Conservation (phyloP, 1,284 basidiomycete species). For the Gomphus sp. region DNA sequence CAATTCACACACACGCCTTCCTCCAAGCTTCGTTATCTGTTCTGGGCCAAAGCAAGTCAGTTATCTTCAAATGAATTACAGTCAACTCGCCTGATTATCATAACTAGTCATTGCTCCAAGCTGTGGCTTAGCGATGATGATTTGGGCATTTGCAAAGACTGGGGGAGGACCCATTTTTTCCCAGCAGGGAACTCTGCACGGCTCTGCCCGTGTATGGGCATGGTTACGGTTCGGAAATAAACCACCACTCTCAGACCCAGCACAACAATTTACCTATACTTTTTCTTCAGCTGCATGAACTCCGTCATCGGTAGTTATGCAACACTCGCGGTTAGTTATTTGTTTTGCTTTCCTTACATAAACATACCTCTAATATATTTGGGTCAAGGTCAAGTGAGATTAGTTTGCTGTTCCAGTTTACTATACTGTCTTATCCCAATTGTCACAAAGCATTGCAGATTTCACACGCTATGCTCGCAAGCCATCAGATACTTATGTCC, state of each 20-base stretch:
- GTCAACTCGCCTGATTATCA: neutral
- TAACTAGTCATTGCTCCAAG: slow-evolving; percentile 43
- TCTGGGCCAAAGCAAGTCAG: slow-evolving; percentile 49
- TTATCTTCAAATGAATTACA: slow-evolving; percentile 22
- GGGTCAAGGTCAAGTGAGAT: neutral
- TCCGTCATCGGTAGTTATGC: slow-evolving; percentile 59
- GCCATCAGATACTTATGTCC: slow-evolving; percentile 36
- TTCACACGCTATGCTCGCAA: slow-evolving; percentile 29
- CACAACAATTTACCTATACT: neutral
- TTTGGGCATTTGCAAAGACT: slow-evolving; percentile 57
- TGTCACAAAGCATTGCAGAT: slow-evolving; percentile 19
- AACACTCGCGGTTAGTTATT: slow-evolving; percentile 67
- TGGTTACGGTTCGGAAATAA: slow-evolving; percentile 40
- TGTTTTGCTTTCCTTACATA: neutral
- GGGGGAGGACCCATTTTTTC: slow-evolving; percentile 40
- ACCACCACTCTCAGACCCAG: neutral
- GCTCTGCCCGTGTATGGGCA: slow-evolving; percentile 52
- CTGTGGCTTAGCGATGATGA: slow-evolving; percentile 61
- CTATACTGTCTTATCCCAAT: neutral
- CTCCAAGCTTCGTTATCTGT: slow-evolving; percentile 48
- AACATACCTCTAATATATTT: neutral
- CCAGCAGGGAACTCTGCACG: slow-evolving; percentile 35
- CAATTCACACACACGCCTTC: neutral
- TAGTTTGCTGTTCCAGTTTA: neutral
- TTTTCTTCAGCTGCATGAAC: slow-evolving; percentile 31